Evolutionary conservation across 2,329 filamentous ascomycete genomes (phyloP).

Genomic region (Penicillium sp.): DNA sequence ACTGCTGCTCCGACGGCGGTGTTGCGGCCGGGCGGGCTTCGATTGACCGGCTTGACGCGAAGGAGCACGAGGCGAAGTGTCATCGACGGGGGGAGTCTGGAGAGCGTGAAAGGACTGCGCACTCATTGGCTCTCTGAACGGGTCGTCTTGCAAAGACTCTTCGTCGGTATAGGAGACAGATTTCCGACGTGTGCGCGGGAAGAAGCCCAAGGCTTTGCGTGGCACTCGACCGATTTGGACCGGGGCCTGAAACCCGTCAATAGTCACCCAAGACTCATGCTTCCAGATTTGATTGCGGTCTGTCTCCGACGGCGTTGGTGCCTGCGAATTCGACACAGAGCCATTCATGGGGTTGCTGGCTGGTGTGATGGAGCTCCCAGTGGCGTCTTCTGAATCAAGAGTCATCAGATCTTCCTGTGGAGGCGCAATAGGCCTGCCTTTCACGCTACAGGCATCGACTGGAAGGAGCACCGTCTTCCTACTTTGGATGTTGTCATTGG

Average conservation of each 20-base stretch:
- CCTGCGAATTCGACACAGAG: neutral
- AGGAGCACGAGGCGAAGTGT: conserved; percentile 22
- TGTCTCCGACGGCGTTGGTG: neutral
- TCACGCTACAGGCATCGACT: conserved; percentile 80
- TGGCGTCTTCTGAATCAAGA: conserved; percentile 26
- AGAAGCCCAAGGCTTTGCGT: conserved; percentile 76
- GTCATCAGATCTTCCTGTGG: conserved; percentile 22
- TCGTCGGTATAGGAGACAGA: conserved; percentile 60
- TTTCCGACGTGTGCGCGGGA: conserved; percentile 85
- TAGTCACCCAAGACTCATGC: conserved; percentile 81
- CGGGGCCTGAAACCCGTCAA: conserved; percentile 64
- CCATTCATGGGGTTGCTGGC: conserved; percentile 3
- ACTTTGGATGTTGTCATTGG: conserved; percentile 81
- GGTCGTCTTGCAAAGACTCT: conserved; percentile 34
- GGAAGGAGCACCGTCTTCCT: conserved; percentile 76
- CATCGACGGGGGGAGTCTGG: conserved; percentile 22
- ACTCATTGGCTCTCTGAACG: conserved; percentile 26
- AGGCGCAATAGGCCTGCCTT: conserved; percentile 56
- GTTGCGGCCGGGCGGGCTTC: conserved; percentile 29
- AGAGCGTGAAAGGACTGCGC: conserved; percentile 23
- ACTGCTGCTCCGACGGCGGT: conserved; percentile 37
- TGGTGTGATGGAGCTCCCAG: conserved; percentile 32
- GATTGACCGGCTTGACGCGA: conserved; percentile 26
- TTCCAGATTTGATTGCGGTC: conserved; percentile 68
- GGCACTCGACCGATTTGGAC: conserved; percentile 83